These are phyloP conservation scores for Epicoccum sorghinum DNA, from an alignment of 2,329 filamentous ascomycete species.

Conservation along the genomic window DNA sequence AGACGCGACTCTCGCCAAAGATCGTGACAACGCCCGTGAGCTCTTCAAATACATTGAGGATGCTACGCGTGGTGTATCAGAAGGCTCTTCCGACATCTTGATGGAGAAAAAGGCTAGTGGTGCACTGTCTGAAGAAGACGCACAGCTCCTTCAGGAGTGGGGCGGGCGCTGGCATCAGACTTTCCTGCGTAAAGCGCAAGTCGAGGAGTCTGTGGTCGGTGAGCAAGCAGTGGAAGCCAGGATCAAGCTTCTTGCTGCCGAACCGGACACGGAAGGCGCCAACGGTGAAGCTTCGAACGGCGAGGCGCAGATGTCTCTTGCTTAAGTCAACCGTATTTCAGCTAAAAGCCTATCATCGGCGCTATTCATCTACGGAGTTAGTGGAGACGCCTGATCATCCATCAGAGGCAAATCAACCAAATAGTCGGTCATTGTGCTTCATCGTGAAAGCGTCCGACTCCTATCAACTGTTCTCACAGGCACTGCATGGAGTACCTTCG, in stretches of 20 bases:
- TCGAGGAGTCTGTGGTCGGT: conserved; percentile 77
- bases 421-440: too few relatives aligned
- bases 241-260: conserved; percentile 42
- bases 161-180: conserved; percentile 85
- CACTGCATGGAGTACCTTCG: too few relatives aligned
- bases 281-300: conserved; percentile 36
- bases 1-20: conserved; percentile 70
- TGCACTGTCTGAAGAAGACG: conserved; percentile 49
- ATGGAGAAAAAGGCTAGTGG: conserved; percentile 70
- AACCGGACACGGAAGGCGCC: conserved; percentile 33
- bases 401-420: too few relatives aligned
- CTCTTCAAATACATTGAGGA: conserved; percentile 85
- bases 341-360: background rate
- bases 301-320: conserved; percentile 29
- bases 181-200: conserved; percentile 79
- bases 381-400: background rate
- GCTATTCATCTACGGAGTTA: background rate
- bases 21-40: conserved; percentile 75
- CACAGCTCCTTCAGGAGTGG: conserved; percentile 75
- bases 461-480: too few relatives aligned
- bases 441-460: too few relatives aligned
- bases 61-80: conserved; percentile 72
- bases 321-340: background rate
- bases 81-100: conserved; percentile 74
- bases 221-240: conserved; percentile 60